Evolutionary conservation across 2,329 filamentous ascomycete genomes (phyloP).

Genomic region (Pestalotiopsis sp.): DNA sequence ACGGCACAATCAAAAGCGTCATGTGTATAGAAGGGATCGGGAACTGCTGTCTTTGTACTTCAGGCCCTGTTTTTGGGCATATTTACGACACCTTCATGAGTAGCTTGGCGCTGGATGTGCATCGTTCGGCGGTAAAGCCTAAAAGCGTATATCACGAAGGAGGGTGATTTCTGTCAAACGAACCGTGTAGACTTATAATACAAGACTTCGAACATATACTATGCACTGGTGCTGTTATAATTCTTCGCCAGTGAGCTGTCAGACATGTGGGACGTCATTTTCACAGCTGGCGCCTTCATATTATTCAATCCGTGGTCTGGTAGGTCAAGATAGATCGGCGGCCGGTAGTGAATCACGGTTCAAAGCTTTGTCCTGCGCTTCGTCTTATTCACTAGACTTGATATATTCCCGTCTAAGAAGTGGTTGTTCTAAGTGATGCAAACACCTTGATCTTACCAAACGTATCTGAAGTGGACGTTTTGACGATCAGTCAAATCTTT

Average conservation of each 20-base stretch:
- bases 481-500: constrained; percentile 46
- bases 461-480: constrained; percentile 43
- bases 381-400: neutral
- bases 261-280: neutral
- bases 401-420: neutral
- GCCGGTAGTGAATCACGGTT: too few species aligned
- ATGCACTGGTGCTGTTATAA: neutral
- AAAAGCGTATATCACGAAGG: constrained; percentile 9
- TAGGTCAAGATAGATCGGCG: neutral
- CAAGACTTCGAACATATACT: constrained; percentile 5
- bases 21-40: neutral
- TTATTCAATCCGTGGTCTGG: neutral
- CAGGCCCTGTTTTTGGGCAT: neutral
- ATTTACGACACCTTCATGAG: constrained; percentile 9
- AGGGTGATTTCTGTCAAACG: constrained; percentile 4
- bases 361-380: too few species aligned
- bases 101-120: constrained; percentile 8
- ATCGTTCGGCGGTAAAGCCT: neutral
- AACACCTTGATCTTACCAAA: constrained; percentile 18
- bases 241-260: too few species aligned
- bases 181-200: constrained; percentile 10
- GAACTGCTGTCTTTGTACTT: neutral
- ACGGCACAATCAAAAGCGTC: constrained; percentile 2
- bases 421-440: neutral
- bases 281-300: neutral